phyloP scores from a whole-genome alignment of 192 early-diverging fungal genomes.

The Geranomyces michiganensis region DNA sequence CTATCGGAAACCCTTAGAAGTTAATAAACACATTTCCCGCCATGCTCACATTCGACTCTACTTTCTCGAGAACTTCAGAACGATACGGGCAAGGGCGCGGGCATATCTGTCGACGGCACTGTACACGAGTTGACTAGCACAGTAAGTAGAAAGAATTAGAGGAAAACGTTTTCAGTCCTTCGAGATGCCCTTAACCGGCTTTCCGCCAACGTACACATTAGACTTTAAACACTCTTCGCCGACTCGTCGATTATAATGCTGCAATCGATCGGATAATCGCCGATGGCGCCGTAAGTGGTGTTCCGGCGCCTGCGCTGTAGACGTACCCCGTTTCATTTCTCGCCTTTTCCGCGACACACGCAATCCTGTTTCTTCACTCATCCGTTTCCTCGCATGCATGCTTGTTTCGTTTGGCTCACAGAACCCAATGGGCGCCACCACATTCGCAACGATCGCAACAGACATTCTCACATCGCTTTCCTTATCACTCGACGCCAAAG shows the following conservation, averaged over 20 bases:
- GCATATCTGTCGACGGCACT: constrained; percentile 76
- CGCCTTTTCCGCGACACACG: too few relatives aligned
- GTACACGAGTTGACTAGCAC: constrained; percentile 81
- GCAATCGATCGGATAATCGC: constrained; percentile 44
- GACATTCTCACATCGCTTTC: constrained; percentile 58
- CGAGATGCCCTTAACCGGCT: too few relatives aligned
- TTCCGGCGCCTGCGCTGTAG: too few relatives aligned
- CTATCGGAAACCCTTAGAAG: constrained; percentile 18
- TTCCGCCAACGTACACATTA: too few relatives aligned
- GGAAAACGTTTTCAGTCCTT: too few relatives aligned
- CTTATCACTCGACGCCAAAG: constrained; percentile 65
- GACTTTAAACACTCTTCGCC: constrained; percentile 52
- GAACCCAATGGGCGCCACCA: constrained; percentile 16
- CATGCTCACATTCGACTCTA: too few relatives aligned
- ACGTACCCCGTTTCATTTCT: too few relatives aligned
- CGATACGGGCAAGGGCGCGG: constrained; percentile 33
- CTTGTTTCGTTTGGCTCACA: too few relatives aligned
- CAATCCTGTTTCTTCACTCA: too few relatives aligned
- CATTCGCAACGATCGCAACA: constrained; percentile 30
- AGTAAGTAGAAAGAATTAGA: constrained; percentile 55
- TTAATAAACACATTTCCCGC: background rate
- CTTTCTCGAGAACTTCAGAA: too few relatives aligned
- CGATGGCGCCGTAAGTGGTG: constrained; percentile 33
- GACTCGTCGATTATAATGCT: constrained; percentile 46
- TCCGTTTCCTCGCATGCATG: too few relatives aligned